Evolutionary conservation across 768 basidiomycete genomes (phyloP).

Genomic region (Tubosaeta sp.): DNA sequence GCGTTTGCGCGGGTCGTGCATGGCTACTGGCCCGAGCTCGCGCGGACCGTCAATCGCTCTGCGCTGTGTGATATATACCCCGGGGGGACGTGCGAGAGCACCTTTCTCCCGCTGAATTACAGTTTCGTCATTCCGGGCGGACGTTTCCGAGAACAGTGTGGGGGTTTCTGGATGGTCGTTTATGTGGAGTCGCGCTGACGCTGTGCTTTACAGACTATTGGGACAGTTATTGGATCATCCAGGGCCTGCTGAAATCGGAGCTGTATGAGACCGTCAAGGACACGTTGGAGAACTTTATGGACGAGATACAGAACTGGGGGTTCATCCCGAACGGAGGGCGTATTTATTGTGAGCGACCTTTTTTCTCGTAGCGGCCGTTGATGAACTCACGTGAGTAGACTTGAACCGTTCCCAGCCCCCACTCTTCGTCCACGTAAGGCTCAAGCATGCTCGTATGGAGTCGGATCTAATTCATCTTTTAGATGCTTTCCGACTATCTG

Average conservation of each 20-base stretch:
- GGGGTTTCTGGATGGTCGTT: constrained; percentile 27
- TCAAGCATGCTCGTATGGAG: too few species aligned
- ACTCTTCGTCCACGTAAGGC: constrained; percentile 69
- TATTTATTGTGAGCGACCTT: constrained; percentile 64
- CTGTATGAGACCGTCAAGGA: constrained; percentile 68
- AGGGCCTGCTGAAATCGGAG: constrained; percentile 80
- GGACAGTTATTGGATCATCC: constrained; percentile 83
- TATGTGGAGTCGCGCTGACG: background rate
- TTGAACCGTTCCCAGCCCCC: constrained; percentile 92
- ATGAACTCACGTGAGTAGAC: constrained; percentile 39
- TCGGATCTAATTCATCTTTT: background rate
- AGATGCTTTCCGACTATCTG: constrained; percentile 92
- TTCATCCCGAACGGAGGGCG: constrained; percentile 95
- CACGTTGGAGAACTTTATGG: constrained; percentile 93
- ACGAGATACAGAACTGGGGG: constrained; percentile 76
- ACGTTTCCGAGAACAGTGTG: constrained; percentile 82
- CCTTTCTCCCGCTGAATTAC: constrained; percentile 85
- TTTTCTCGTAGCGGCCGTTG: background rate
- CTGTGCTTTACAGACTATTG: constrained; percentile 41
- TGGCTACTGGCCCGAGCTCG: constrained; percentile 78
- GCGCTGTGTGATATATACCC: constrained; percentile 52
- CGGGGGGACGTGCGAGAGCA: constrained; percentile 65
- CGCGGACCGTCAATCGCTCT: constrained; percentile 68
- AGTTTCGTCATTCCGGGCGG: constrained; percentile 88
- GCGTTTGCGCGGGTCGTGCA: constrained; percentile 80